Evolutionary conservation across 1,284 basidiomycete species (phyloP).

Genomic region (Ustilago bromivora): DNA sequence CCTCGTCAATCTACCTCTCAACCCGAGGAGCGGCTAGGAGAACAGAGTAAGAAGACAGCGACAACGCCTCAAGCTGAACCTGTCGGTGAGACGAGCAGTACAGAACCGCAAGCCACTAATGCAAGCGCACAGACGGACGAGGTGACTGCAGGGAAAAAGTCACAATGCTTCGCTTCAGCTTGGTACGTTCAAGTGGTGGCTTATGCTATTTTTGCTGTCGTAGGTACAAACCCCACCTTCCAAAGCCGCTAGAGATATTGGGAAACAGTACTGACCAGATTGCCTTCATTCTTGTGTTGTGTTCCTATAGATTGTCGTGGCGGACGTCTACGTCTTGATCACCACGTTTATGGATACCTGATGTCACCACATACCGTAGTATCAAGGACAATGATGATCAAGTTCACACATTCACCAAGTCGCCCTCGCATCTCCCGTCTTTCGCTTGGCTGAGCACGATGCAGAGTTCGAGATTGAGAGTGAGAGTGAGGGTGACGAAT

Average conservation of each 20-base stretch:
- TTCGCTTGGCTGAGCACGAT: too few species aligned
- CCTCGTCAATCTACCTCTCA: slow-evolving; percentile 2
- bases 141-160: not conserved
- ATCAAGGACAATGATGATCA: not conserved
- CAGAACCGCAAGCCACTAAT: not conserved
- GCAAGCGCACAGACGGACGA: not conserved
- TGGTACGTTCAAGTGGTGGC: slow-evolving; percentile 43
- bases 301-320: slow-evolving; percentile 27
- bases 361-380: not conserved
- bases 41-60: not conserved
- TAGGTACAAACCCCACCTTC: not conserved
- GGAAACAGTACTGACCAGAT: too few species aligned
- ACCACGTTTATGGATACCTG: slow-evolving; percentile 34
- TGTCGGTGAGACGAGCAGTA: not conserved
- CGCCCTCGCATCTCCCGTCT: too few species aligned
- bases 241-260: not conserved
- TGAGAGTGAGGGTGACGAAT: not conserved
- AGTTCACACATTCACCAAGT: too few species aligned
- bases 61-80: not conserved
- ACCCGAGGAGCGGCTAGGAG: not conserved
- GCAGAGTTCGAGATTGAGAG: not conserved
- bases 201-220: slow-evolving; percentile 39
- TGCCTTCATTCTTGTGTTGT: not conserved
- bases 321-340: slow-evolving; percentile 51
- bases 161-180: slow-evolving; percentile 38